Base-by-base conservation (phyloP, 345 rosid genomes). In the Eucalyptus regnans region DNA sequence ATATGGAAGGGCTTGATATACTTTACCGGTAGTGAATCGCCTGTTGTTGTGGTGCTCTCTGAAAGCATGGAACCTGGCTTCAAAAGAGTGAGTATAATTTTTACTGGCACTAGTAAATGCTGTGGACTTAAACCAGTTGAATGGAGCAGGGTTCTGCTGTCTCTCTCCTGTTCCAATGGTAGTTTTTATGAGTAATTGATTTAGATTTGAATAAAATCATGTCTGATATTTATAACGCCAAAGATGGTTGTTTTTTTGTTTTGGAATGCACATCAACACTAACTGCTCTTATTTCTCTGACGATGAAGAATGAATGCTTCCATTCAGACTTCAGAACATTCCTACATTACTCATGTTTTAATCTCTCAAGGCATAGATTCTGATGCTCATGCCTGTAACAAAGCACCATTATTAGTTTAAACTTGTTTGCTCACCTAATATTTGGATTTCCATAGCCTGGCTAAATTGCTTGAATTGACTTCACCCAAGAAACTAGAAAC, bases 1-100 rank as follows among this genome's bases (percentile, higher is more conserved):
- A 90, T 96, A 90, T 97, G 99, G 97, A 96, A 95, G 90, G 96
- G 91, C 37, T 90, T 97, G 93, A 94, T 94, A 93, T 94, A 93
- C 87, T 91, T 96, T 22, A 94, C 96, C 9, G 98, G 97, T 29
- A 94, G 93, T 27, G 97, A 95, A 91, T 95, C 98, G 1, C 98
- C 97, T 4, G 94, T 94, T n/a, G 98, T 97, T 16, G 98, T 96
- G 88, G 96, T 95, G 89, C 94, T 97, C 31, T 90, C 98, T 37
- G 96, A 90, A 58, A 96, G 98, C 86, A 95, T 96, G 98, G 98
- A 96, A 89, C 99, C 98, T 25, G 98, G 96, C 87, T 96, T 97
- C 91, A 90, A 94, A 90, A 91, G 96, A 90, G 96, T 95, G 86
- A 89, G 87, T 60, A 76, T 37, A 76, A 25, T 33, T 33, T 71